Evolutionary conservation across 371 early-diverging fungal species (phyloP).

Genomic region (Zychaea mexicana): DNA sequence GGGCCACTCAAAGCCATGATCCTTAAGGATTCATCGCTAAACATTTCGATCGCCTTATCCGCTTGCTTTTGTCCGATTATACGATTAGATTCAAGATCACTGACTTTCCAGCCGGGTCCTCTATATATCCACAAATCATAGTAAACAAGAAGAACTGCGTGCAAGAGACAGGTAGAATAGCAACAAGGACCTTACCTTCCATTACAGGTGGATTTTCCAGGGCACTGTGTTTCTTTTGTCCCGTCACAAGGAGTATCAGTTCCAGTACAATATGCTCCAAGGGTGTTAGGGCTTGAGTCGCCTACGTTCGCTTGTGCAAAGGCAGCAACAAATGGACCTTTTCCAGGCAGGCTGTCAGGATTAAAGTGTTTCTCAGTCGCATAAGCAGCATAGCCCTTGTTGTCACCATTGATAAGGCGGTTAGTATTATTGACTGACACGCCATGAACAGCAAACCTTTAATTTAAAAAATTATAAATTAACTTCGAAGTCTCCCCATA

Average conservation of each 20-base stretch:
- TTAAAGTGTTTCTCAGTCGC: conserved; percentile 43
- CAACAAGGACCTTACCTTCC: conserved; percentile 27
- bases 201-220: conserved; percentile 38
- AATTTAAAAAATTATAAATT: background rate
- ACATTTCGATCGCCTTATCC: conserved; percentile 36
- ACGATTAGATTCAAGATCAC: conserved; percentile 51
- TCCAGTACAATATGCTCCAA: conserved; percentile 59
- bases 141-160: background rate
- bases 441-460: conserved; percentile 70
- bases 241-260: conserved; percentile 66
- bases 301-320: conserved; percentile 70
- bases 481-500: too few relatives aligned
- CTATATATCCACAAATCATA: conserved; percentile 13
- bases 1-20: conserved; percentile 22
- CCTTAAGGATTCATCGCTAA: background rate
- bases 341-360: conserved; percentile 8
- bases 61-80: conserved; percentile 60
- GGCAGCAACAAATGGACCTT: conserved; percentile 54
- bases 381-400: conserved; percentile 70
- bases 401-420: conserved; percentile 60
- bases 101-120: conserved; percentile 40
- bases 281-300: conserved; percentile 65
- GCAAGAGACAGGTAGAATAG: background rate
- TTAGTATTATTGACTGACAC: conserved; percentile 63
- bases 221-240: conserved; percentile 30